Evolutionary conservation across 768 basidiomycete species (phyloP), one percentile per base, ranked within the genome.

Genomic region (Pisolithus orientalis): DNA sequence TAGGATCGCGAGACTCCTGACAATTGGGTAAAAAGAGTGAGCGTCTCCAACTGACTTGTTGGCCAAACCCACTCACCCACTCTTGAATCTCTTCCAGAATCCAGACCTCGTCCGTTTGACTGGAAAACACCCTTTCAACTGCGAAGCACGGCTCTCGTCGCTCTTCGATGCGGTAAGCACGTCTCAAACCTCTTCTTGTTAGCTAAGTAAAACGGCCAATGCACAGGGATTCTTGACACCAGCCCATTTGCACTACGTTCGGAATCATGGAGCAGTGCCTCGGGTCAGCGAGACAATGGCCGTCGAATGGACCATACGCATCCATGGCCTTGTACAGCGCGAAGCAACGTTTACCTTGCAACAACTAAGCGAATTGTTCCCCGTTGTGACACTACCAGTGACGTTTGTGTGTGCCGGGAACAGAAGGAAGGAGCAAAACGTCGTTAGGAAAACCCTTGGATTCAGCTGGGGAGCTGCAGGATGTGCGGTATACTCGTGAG

Each of bases 381-480:
- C 71, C 9, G 68, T 77, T 8, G 76, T 83, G 6, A 85, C 82
- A 0, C 54, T 83, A 4, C 83, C 83, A 4, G 71, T 84, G 17
- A 84, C 83, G 0, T 62, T 85, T 10, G 78, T 79, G 3, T 85
- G 83, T 55, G 83, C 83, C 2, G 83, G 83, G 1, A 84, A 84
- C 61, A 65, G 83, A 2, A 68, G 83, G 27, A 84, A 83, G 60
- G 83, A 85, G 58, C 83, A 85, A 60, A 85, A 85, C 57, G 66
- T 81, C 44, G 73, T 83, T 31, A 71, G 70, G 14, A 78, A 83
- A 61, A 73, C 75, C 7, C 71, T 82, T 1, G 81, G 81, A 0
- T 82, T 82, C 57, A 69, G 62, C 17, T 82, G 80, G 80, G 80
- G 80, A 7, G 69, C 77, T 3, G 78, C 66, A 3, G 78, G 73